phyloP scores from a whole-genome alignment of 2,329 filamentous ascomycete genomes.

The Microsporum canis region DNA sequence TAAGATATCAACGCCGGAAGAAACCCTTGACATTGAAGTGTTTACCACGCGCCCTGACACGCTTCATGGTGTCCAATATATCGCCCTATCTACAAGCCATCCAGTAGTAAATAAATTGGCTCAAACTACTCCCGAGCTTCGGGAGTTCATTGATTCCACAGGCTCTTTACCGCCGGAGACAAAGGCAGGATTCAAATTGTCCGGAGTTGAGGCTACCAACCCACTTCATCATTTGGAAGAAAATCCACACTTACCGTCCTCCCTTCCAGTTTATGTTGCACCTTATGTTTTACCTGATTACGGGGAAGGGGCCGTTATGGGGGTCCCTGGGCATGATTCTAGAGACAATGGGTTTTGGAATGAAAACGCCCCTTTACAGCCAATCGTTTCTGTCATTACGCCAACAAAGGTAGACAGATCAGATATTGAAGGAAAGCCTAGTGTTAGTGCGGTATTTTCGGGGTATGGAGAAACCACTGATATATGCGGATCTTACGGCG shows the following conservation, averaged over 20 bases:
- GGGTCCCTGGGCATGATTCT: slow-evolving; percentile 72
- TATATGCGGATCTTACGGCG: slow-evolving; percentile 53
- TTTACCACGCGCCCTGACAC: slow-evolving; percentile 82
- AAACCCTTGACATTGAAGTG: slow-evolving; percentile 48
- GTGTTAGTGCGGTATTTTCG: slow-evolving; percentile 41
- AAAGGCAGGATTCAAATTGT: slow-evolving; percentile 56
- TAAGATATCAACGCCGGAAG: slow-evolving; percentile 38
- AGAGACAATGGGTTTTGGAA: slow-evolving; percentile 74
- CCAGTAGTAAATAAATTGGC: slow-evolving; percentile 55
- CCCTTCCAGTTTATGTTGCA: slow-evolving; percentile 65
- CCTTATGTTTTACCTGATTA: slow-evolving; percentile 79
- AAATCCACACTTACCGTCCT: slow-evolving; percentile 30
- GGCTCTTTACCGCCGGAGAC: slow-evolving; percentile 44
- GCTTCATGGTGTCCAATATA: slow-evolving; percentile 73
- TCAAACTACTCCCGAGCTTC: slow-evolving; percentile 48
- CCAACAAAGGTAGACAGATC: slow-evolving; percentile 27
- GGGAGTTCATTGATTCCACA: slow-evolving; percentile 52
- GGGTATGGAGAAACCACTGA: slow-evolving; percentile 57
- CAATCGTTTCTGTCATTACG: slow-evolving; percentile 52
- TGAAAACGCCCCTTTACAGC: slow-evolving; percentile 50
- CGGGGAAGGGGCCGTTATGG: slow-evolving; percentile 82
- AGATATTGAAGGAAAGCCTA: slow-evolving; percentile 37
- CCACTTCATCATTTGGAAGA: slow-evolving; percentile 50
- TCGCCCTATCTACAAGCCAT: slow-evolving; percentile 66
- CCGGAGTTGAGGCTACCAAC: slow-evolving; percentile 51